Evolutionary conservation across 208 protist genomes (phyloP).

Genomic region (Acanthamoeba lenticulata): DNA sequence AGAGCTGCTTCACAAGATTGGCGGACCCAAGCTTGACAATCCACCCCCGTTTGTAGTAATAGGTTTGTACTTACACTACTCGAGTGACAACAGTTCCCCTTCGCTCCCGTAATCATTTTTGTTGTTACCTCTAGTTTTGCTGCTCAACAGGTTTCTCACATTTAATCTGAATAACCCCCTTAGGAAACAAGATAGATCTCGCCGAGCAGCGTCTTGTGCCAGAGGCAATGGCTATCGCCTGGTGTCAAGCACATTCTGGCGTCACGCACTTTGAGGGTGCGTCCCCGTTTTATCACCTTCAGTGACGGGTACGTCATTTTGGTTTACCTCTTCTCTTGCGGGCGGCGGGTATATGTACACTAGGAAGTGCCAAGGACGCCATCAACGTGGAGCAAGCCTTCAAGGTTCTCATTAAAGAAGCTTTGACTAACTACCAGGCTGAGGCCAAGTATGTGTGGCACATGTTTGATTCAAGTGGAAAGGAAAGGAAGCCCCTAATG

Average conservation of each 20-base stretch:
- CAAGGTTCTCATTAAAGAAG: not conserved
- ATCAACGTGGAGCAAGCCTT: conserved; percentile 51
- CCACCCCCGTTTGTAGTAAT: conserved; percentile 79
- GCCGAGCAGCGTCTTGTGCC: conserved; percentile 18
- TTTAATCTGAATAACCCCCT: too few species aligned
- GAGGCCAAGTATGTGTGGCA: not conserved
- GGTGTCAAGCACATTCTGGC: not conserved
- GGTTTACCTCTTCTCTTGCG: too few species aligned
- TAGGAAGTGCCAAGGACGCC: conserved; percentile 28
- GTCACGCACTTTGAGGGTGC: not conserved
- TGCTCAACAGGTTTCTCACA: too few species aligned
- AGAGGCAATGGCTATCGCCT: not conserved
- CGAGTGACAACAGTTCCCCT: too few species aligned
- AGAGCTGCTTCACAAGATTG: conserved; percentile 70
- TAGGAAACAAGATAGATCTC: conserved; percentile 83
- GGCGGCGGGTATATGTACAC: too few species aligned
- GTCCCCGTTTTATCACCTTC: not conserved
- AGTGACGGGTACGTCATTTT: too few species aligned
- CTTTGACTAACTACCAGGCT: not conserved
- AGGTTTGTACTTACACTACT: too few species aligned
- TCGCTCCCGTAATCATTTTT: too few species aligned
- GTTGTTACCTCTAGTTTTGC: too few species aligned
- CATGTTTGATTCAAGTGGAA: too few species aligned
- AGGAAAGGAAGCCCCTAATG: too few species aligned
- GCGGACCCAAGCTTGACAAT: conserved; percentile 22